Evolutionary conservation across 768 basidiomycete genomes (phyloP).

Genomic region (Lyophyllum decastes): DNA sequence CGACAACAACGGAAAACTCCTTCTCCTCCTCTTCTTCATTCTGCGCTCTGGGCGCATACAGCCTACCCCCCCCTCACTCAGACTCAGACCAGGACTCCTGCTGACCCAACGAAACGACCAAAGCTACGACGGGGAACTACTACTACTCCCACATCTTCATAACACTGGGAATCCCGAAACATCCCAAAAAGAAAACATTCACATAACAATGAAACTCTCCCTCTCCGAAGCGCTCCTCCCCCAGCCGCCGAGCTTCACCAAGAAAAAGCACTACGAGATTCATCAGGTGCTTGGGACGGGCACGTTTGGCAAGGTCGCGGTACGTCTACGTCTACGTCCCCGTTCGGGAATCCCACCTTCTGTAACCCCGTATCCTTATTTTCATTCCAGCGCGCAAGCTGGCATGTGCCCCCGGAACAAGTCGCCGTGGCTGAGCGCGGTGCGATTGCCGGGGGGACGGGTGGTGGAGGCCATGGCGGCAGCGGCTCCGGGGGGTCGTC

Average conservation of each 20-base stretch:
- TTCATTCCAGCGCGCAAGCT: slow-evolving; percentile 61
- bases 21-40: no score
- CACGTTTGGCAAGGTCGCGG: slow-evolving; percentile 90
- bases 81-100: no score
- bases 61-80: no score
- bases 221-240: slow-evolving; percentile 66
- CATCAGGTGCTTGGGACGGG: slow-evolving; percentile 78
- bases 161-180: no score
- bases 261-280: slow-evolving; percentile 82
- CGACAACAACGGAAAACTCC: no score
- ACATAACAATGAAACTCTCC: slow-evolving; percentile 43
- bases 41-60: no score
- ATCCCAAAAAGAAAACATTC: no score
- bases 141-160: no score
- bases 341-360: not conserved
- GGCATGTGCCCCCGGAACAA: slow-evolving; percentile 72
- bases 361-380: slow-evolving; percentile 1
- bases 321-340: slow-evolving; percentile 25
- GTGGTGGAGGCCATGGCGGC: no score
- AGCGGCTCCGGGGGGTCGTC: not conserved
- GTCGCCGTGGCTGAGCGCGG: slow-evolving; percentile 57
- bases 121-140: no score
- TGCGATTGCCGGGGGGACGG: slow-evolving; percentile 38
- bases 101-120: no score
- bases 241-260: slow-evolving; percentile 82